Evolutionary conservation across 371 early-diverging fungal genomes (phyloP).

Genomic region (Gilbertella persicaria): DNA sequence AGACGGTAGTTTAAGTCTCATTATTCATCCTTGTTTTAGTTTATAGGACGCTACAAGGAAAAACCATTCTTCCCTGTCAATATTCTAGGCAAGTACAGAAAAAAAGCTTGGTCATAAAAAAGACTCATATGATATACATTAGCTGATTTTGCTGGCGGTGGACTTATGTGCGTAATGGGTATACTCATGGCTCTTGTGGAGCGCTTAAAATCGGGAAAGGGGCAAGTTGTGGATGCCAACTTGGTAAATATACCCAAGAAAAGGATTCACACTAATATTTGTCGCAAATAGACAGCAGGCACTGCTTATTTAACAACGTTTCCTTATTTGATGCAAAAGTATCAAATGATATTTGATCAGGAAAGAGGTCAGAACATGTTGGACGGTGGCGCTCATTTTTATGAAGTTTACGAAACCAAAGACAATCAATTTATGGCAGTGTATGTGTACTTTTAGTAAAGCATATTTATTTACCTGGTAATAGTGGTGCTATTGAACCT

Average conservation of each 20-base stretch:
- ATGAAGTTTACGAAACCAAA: constrained; percentile 71
- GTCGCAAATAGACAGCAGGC: constrained; percentile 45
- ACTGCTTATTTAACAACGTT: constrained; percentile 57
- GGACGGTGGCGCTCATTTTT: constrained; percentile 76
- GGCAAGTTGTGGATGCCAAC: constrained; percentile 73
- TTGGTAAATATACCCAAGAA: constrained; percentile 53
- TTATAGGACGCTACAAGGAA: constrained; percentile 60
- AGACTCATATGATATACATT: neutral
- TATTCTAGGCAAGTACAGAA: constrained; percentile 43
- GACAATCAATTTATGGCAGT: constrained; percentile 72
- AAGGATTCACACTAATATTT: neutral
- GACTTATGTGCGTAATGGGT: constrained; percentile 70
- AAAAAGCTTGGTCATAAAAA: neutral
- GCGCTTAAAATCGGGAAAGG: constrained; percentile 62
- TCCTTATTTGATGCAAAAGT: constrained; percentile 62
- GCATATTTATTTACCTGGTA: neutral
- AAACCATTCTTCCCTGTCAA: constrained; percentile 69
- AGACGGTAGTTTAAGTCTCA: neutral
- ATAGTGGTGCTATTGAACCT: constrained; percentile 71
- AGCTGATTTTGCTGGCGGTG: constrained; percentile 82
- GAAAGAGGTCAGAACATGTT: constrained; percentile 65
- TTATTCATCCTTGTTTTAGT: constrained; percentile 33
- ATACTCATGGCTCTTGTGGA: constrained; percentile 70
- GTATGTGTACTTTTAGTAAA: constrained; percentile 30
- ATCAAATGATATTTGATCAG: constrained; percentile 54